Evolutionary conservation across 345 rosid species (phyloP), one percentile per base, ranked within the genome.

Genomic region (Populus alba): DNA sequence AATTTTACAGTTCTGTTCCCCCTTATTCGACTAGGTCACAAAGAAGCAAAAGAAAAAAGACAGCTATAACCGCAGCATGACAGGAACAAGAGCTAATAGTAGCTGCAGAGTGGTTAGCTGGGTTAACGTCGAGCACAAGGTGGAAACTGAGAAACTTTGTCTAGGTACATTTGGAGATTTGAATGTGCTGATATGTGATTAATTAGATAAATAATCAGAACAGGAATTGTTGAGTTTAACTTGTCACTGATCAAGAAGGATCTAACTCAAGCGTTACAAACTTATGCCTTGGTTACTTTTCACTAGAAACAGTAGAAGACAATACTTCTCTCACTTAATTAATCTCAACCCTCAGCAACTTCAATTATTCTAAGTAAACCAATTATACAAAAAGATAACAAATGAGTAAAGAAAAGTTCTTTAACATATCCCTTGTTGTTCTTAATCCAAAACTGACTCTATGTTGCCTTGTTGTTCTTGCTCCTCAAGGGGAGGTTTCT

Each of bases 71-170:
- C 63, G 45, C 2, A 23, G 43, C 45, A 80, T 62, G 79, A 29
- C 59, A 72, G 77, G 72, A 66, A 38, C 80, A 71, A 16, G 38
- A 41, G 80, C 27, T 23, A 75, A 39, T 33, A 67, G 35, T 67
- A 27, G 31, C 23, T 59, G 18, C 8, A 66, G 22, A 35, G 39
- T 25, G 51, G 15, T 39, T 45, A 37, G 10, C 25, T 5, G 17
- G 63, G 59, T 9, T 31, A 10, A 38, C 27, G 11, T 25, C 37
- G 25, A 38, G 35, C 65, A 37, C 61, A 53, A 65, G 69, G 18
- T 17, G 23, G 37, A 53, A 18, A 22, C 1, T 16, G 23, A 49
- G 65, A 73, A 53, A 23, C 29, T 67, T 27, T n/a, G 17, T 55
- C n/a, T 2, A 41, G 17, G 27, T 27, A 63, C 39, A 27, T 29